Conservation (phyloP, 176 grass and related monocot genomes). For the Zizania latifolia region DNA sequence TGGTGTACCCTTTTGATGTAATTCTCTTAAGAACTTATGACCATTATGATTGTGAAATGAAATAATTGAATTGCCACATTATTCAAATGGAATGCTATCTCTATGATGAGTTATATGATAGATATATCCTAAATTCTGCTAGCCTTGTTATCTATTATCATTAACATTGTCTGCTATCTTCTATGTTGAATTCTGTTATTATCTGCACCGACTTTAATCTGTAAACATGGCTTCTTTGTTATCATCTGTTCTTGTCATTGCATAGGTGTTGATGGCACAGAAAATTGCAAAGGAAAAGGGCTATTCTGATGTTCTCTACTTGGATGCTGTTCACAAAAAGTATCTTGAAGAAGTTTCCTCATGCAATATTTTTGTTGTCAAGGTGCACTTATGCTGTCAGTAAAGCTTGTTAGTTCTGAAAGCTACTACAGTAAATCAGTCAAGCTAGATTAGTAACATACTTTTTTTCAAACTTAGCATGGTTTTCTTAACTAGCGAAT, state of each 20-base stretch:
- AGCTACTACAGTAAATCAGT: neutral
- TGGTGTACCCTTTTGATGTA: neutral
- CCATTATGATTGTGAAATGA: neutral
- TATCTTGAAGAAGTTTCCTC: conserved; percentile 99
- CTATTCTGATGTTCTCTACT: conserved; percentile 96
- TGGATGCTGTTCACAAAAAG: conserved; percentile 86
- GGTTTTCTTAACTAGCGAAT: neutral
- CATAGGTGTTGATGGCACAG: conserved; percentile 89
- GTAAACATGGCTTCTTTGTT: no score
- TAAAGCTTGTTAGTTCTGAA: conserved; percentile 11
- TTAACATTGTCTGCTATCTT: neutral
- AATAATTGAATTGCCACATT: conserved; percentile 1
- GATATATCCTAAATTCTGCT: neutral
- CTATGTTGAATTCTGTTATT: neutral
- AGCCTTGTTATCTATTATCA: neutral
- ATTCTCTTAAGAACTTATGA: conserved; percentile 5
- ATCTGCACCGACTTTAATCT: neutral
- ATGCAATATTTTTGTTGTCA: conserved; percentile 95
- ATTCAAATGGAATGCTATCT: neutral
- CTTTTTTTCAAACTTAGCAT: neutral
- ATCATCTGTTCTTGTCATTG: conserved; percentile 26
- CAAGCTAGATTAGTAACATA: conserved; percentile 12
- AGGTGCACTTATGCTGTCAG: conserved; percentile 44
- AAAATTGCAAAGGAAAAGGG: conserved; percentile 95
- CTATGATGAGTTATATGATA: neutral